Base-by-base conservation (phyloP, 106 monocot genomes). In the Dendrobium catenatum region DNA sequence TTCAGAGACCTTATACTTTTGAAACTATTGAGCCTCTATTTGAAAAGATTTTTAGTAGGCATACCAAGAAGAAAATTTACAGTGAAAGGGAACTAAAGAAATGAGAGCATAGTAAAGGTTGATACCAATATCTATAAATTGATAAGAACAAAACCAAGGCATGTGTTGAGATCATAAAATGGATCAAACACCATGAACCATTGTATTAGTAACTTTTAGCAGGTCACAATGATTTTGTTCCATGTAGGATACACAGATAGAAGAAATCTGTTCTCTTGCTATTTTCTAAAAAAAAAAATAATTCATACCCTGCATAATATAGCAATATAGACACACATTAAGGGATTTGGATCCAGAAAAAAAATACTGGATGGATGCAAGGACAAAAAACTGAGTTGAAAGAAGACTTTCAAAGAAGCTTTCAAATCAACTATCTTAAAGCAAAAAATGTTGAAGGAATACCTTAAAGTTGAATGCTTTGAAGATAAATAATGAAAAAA, bases 61-160 rank as follows among this genome's bases (percentile, higher is more conserved):
- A 13, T 70, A 31, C 70, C 4, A 11, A 70, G 5, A 70, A 70
- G 10, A 70, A 70, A 11, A 37, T 70, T 61, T 5, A 3, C 37
- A 15, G 0, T 37, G 37, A 70, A 37, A 37, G 37, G 16, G 29
- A 70, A 70, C 29, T 37, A 37, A 33, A 33, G 37, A 70, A 70
- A 70, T 66, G 24, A 66, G 26, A 66, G 9, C 9, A 6, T 26
- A 66, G 64, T 66, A 26, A 66, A 8, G 5, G 24, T 66, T 24
- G 24, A 66, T 66, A 26, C 8, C 64, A 66, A 26, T 61, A 33
- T 70, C 70, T 70, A 70, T 70, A 70, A 70, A 66, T 66, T 70
- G 11, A 70, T 70, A 40, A 19, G 61, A 22, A 70, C 70, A 37
- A 70, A 70, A 37, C 31, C 11, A 70, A 61, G 70, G 37, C 15